Evolutionary conservation across 306 rosid genomes (phyloP), one percentile per base, ranked within the genome.

Genomic region (Canavalia gladiata): DNA sequence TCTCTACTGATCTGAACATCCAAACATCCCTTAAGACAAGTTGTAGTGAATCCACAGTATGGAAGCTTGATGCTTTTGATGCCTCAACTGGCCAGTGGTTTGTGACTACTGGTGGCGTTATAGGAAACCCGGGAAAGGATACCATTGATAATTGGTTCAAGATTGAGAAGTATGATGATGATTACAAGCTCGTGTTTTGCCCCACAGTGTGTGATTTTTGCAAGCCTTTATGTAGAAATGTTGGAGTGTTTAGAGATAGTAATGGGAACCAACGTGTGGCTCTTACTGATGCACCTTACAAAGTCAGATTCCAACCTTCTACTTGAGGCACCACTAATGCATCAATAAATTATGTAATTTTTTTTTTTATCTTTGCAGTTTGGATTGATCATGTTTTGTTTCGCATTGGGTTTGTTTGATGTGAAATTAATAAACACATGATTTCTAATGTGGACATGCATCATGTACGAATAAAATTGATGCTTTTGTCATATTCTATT

Each of bases 181-280:
- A 78, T 9, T 94, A 90, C 79, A 91, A 89, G 80, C 54, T 94
- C 5, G 76, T 83, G 11, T 91, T 76, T 37, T 91, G 95, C 25
- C 98, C 97, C 33, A 82, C 71, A 0, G 94, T 94, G 7, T 91
- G 95, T 10, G 13, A 65, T 2, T 78, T 50, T 69, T 90, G 94
- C 84, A 90, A 73, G 73, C 87, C 83, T 8, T 0, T 78, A 5
- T 89, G 98, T 13, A 79, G 39, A 56, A 86, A 91, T 83, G 76
- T 94, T 80, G 87, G 82, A 4, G 74, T 86, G 4, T 86, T 78
- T 79, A 50, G 35, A 54, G 89, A 86, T 75, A 8, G 58, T 7
- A 75, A 70, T 41, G 70, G 67, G 25, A 81, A 83, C 67, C 77
- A 74, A 6, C 84, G 87, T 2, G 51, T 79, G 29, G 85, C 85